A percentile compares a stretch with the other conserved stretches of the same genome.
phyloP scores from a whole-genome alignment of 1,284 basidiomycete species.

The Apiotrichum porosum region DNA sequence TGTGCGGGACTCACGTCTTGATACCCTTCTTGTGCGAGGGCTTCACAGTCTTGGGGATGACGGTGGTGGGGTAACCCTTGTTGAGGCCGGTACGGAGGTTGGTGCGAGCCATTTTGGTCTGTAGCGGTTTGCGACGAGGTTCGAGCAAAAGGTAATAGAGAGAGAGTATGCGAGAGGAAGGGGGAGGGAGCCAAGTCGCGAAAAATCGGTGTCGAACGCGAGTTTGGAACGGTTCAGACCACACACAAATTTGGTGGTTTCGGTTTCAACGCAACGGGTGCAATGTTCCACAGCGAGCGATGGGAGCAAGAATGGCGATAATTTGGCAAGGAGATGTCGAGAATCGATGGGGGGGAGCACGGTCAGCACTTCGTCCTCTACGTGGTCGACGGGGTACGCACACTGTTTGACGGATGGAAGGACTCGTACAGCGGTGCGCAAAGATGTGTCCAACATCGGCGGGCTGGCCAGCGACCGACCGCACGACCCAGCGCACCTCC shows the following conservation, averaged over 20 bases:
- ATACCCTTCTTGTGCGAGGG: constrained; percentile 92
- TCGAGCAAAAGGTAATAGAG: neutral
- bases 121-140: no score
- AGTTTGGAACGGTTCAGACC: neutral
- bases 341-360: constrained; percentile 2
- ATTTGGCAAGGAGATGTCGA: neutral
- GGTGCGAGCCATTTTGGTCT: constrained; percentile 44
- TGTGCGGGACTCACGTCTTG: constrained; percentile 49
- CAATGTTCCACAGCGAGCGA: no score
- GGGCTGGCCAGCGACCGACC: no score
- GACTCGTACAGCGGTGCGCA: no score
- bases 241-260: neutral
- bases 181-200: neutral
- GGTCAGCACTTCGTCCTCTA: constrained; percentile 12
- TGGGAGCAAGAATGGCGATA: neutral
- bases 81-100: constrained; percentile 88
- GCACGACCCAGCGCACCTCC: no score
- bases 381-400: neutral
- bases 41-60: constrained; percentile 70
- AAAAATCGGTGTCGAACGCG: no score
- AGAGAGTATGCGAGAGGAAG: neutral
- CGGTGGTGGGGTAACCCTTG: constrained; percentile 87
- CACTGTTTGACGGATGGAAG: constrained; percentile 7
- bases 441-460: no score
- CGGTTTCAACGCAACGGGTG: neutral